These are phyloP conservation scores for Tricholoma sp. DNA, from an alignment of 768 basidiomycete genomes.

Conservation along the genomic window DNA sequence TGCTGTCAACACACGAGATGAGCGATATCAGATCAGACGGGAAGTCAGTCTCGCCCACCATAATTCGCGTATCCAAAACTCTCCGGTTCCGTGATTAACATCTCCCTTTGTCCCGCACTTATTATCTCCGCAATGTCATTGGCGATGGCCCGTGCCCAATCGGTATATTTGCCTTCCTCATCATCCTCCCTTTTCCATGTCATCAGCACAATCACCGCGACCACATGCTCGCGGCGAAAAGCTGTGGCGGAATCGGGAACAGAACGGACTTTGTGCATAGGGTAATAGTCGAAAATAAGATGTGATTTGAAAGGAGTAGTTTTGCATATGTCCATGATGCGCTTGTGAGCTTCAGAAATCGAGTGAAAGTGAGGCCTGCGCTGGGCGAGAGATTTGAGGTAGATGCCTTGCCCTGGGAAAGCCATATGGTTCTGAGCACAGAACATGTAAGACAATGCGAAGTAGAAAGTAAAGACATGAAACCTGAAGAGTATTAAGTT, in stretches of 20 bases:
- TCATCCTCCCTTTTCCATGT: constrained; percentile 25
- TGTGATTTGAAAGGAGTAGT: background rate
- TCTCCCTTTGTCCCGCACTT: constrained; percentile 19
- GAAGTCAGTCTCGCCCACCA: constrained; percentile 21
- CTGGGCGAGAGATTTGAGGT: constrained; percentile 39
- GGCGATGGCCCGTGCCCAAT: background rate
- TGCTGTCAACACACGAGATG: background rate
- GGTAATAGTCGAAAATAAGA: constrained; percentile 39
- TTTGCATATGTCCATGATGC: constrained; percentile 3
- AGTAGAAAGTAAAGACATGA: background rate
- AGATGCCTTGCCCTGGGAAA: constrained; percentile 20
- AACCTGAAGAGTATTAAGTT: constrained; percentile 38
- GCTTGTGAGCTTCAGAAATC: constrained; percentile 21
- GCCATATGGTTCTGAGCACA: background rate
- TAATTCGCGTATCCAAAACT: constrained; percentile 44
- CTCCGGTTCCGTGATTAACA: constrained; percentile 19
- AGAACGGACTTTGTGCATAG: constrained; percentile 31
- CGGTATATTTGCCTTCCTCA: constrained; percentile 21
- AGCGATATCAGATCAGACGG: background rate
- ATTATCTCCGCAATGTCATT: background rate
- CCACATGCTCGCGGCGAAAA: constrained; percentile 31
- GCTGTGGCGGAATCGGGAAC: constrained; percentile 30
- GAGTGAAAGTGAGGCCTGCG: constrained; percentile 13
- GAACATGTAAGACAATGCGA: background rate
- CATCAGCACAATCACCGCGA: constrained; percentile 31